Conservation (phyloP, 2,329 filamentous ascomycete genomes). For the Fusarium piperis region DNA sequence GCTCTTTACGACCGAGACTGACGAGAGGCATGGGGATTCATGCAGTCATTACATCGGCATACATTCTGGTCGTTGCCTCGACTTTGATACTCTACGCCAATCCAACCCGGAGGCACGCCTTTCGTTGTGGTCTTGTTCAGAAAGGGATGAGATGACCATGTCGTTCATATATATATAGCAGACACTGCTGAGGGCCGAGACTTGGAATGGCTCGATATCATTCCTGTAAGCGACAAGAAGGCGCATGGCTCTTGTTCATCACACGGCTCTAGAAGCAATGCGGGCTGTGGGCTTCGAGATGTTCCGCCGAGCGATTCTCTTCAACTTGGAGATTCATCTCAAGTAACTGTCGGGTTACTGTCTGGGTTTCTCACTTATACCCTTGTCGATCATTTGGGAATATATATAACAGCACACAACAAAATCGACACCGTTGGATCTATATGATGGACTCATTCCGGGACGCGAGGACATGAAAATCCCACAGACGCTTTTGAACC, state of each 20-base stretch:
- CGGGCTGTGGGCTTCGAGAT: too few relatives aligned
- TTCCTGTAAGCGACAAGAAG: too few relatives aligned
- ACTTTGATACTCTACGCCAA: neutral
- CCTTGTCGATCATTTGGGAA: neutral
- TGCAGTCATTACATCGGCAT: neutral
- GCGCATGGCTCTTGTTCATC: neutral
- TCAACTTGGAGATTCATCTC: neutral
- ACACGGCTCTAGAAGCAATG: neutral
- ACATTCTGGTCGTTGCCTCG: neutral
- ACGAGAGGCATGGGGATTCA: neutral
- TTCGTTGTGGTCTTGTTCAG: neutral
- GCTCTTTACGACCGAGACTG: neutral
- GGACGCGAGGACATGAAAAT: neutral
- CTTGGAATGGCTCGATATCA: too few relatives aligned
- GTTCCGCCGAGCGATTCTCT: neutral
- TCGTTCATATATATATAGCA: neutral
- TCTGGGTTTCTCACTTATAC: neutral
- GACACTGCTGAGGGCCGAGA: fast-evolving
- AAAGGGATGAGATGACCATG: neutral
- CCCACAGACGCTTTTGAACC: neutral
- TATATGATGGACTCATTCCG: neutral
- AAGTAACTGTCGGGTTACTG: too few relatives aligned
- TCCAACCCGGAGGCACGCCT: neutral
- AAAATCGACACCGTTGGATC: neutral
- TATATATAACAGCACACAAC: neutral